These are phyloP conservation scores for Penicillium atrosanguineum DNA, from an alignment of 495 filamentous ascomycete species.

Conservation along the genomic window DNA sequence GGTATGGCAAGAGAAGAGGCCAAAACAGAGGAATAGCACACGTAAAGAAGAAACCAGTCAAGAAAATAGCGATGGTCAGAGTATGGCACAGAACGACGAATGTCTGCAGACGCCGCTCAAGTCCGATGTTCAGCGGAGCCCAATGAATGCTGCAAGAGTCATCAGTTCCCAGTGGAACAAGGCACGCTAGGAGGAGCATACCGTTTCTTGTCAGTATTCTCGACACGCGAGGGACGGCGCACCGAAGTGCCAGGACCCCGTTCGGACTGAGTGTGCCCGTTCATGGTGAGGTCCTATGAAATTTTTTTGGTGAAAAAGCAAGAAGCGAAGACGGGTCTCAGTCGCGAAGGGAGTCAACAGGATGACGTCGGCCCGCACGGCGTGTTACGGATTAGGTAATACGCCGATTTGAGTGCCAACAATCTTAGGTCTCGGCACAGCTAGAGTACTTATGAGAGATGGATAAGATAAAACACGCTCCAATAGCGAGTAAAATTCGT, in stretches of 20 bases:
- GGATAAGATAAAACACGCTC: neutral
- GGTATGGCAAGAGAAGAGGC: conserved; percentile 88
- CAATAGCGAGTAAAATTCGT: neutral
- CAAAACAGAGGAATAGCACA: conserved; percentile 88
- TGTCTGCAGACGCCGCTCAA: conserved; percentile 84
- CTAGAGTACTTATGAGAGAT: neutral
- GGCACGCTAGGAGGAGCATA: conserved; percentile 3
- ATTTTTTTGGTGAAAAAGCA: neutral
- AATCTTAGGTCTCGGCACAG: too few species aligned
- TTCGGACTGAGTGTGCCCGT: conserved; percentile 11
- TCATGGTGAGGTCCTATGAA: conserved; percentile 8
- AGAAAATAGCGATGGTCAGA: conserved; percentile 68
- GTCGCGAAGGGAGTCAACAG: neutral
- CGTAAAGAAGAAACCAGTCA: conserved; percentile 85
- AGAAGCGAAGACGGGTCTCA: neutral
- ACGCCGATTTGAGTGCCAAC: too few species aligned
- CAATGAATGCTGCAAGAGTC: conserved; percentile 61
- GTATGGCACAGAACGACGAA: conserved; percentile 82
- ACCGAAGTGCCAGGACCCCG: conserved; percentile 1
- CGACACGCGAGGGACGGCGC: neutral
- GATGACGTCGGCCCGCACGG: conserved; percentile 13
- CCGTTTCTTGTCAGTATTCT: conserved; percentile 16
- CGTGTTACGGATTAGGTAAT: conserved; percentile 1
- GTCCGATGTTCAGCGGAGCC: conserved; percentile 83
- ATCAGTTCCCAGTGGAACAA: conserved; percentile 2